Evolutionary conservation across 139 green algal species (phyloP).

Genomic region (Ettlia oleoabundans): DNA sequence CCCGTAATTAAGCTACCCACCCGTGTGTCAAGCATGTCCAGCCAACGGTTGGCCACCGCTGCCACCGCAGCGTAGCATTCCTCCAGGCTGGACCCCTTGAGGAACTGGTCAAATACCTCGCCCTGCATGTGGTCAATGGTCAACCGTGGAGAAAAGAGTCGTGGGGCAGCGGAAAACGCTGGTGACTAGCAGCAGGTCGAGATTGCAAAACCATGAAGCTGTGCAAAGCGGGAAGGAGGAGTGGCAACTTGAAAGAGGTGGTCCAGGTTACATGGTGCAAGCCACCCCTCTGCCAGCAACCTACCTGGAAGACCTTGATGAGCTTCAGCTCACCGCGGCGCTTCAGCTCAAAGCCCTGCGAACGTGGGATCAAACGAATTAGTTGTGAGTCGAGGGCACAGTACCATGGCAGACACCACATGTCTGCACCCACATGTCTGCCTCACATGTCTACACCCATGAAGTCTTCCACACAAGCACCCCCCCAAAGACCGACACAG

Average conservation of each 20-base stretch:
- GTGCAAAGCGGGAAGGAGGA: neutral
- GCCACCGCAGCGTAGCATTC: slow-evolving; percentile 94
- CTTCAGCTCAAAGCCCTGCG: slow-evolving; percentile 93
- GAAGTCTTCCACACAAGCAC: no score
- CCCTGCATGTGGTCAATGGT: slow-evolving; percentile 1
- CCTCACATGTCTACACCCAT: no score
- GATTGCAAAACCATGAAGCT: no score
- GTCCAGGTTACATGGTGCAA: neutral
- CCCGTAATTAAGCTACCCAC: slow-evolving; percentile 27
- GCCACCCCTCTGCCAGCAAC: neutral
- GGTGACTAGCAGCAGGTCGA: no score
- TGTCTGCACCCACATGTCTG: no score
- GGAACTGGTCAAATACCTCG: slow-evolving; percentile 96
- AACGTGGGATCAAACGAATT: no score
- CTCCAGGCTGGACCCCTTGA: slow-evolving; percentile 82
- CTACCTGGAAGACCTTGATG: slow-evolving; percentile 97
- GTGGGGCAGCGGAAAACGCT: neutral
- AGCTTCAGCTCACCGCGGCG: slow-evolving; percentile 98
- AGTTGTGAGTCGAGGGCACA: neutral
- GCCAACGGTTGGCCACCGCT: slow-evolving; percentile 93
- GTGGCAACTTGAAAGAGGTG: neutral
- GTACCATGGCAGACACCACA: no score
- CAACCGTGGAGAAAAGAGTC: neutral
- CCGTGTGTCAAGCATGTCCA: slow-evolving; percentile 96
- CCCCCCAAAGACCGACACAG: no score